Base-by-base conservation (phyloP, 495 filamentous ascomycete species). In the Talaromyces thailandensis region DNA sequence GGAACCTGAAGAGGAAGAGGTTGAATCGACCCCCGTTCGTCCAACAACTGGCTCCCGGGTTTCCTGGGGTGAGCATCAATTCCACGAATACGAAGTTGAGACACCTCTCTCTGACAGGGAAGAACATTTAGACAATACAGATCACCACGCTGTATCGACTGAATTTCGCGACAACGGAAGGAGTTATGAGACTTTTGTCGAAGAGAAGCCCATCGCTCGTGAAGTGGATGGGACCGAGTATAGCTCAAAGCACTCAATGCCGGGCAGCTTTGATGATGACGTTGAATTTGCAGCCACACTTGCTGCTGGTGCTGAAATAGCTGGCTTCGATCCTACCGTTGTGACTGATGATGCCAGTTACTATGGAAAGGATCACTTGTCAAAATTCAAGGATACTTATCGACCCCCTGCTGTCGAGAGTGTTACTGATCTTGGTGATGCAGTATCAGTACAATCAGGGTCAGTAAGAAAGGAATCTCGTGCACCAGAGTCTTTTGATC, bases 281-380 rank as follows among this genome's bases (percentile, higher is more conserved):
- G 75, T 87, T 43, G 86, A 83, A 35, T 91, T 91, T 56, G 82
- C 86, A 18, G 88, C 88, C 25, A 84, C 80, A 9, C 68, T 91
- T n/a, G 88, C 87, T 66, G 88, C 88, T 37, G 86, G 84, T 6
- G 79, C 89, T 21, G 70, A 86, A 70, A 82, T 82, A 5, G 79
- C 84, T 58, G 88, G 88, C 0, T 91, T 91, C 63, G 83, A 91
- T 69, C 84, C 87, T 23, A 81, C 88, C 26, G 83, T 90, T 62
- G 83, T 91, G 14, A 84, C 87, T 24, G 76, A 90, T 58, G 79
- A 91, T 65, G 81, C 83, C 0, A 75, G 67, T 2, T 91, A 84
- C 61, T 83, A 84, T 52, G 79, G 78, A 24, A 82, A 87, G 21
- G 81, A 84, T 48, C 88, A 87, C 0, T 86, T 86, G 3, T 86